Evolutionary conservation across 208 protist genomes (phyloP).

Genomic region (Dictyostelium gargantuum): DNA sequence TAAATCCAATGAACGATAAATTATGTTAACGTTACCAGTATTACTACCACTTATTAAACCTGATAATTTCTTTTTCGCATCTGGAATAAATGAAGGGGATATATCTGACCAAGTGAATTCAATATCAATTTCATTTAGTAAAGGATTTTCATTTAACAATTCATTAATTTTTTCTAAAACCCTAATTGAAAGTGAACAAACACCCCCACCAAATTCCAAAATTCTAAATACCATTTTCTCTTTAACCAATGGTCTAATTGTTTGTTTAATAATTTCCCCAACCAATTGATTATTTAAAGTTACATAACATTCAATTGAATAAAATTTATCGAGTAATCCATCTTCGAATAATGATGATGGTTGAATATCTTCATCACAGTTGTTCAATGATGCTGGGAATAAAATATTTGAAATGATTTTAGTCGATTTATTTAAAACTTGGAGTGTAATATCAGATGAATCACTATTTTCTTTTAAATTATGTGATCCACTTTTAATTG

Average conservation of each 20-base stretch:
- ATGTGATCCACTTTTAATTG: too few relatives aligned
- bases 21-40: neutral
- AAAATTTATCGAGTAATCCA: too few relatives aligned
- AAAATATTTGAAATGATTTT: too few relatives aligned
- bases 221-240: neutral
- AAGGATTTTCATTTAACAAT: neutral
- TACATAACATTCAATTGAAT: too few relatives aligned
- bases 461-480: too few relatives aligned
- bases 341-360: too few relatives aligned
- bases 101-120: constrained; percentile 14
- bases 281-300: neutral
- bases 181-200: neutral
- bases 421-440: too few relatives aligned
- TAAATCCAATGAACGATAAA: neutral
- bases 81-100: neutral
- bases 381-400: too few relatives aligned
- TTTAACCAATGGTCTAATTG: neutral
- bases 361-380: too few relatives aligned
- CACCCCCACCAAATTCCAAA: neutral
- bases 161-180: neutral
- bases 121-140: neutral
- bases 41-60: too few relatives aligned
- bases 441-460: too few relatives aligned
- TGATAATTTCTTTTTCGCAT: neutral
- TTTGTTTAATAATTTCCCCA: neutral